Base-by-base conservation (phyloP, 306 rosid species). In the Quercus cerris region DNA sequence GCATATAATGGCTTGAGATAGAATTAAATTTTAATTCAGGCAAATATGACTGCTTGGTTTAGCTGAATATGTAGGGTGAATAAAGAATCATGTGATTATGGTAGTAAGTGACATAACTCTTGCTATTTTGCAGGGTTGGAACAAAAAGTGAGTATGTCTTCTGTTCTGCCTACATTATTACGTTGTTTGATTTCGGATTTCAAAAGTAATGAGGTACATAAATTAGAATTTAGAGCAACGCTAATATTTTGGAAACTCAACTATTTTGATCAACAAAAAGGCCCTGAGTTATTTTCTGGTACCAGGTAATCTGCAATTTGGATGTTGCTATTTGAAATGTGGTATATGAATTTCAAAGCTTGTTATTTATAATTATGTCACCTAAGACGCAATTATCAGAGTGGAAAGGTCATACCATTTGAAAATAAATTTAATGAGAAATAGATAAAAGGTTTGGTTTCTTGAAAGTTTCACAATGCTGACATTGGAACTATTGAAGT, bases 61-160 rank as follows among this genome's bases (percentile, higher is more conserved):
- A 11, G 41, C 57, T 70, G 58, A 54, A 41, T 70, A 17, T 78
- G 35, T 77, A 35, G 69, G 35, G 44, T 62, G 28, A 30, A 58
- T 59, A 31, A 66, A 81, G 58, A 25, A 77, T 54, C 30, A 30
- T 27, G 46, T 81, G 15, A 52, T 38, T 70, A 19, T 61, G 70
- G 55, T 62, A 56, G 23, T 79, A 58, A 81, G 35, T 14, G 57
- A 35, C 51, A 62, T 68, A 46, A 25, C 28, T 73, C 59, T 85
- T 88, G 51, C 46, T 86, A 46, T 88, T 88, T 89, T 90, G 92
- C 99, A 96, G 99, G 99, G 99, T 67, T 96, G 99, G 99, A 96
- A 90, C 81, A 96, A 96, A 88, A 96, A 91, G 99, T 95, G 82
- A 95, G 97, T 82, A n/a, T 85, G 75, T 81, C 69, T 75, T 73